A percentile compares a stretch with the other conserved stretches of the same genome.
Conservation (phyloP, 257 asterid species). For the Solanum gracilifrons region DNA sequence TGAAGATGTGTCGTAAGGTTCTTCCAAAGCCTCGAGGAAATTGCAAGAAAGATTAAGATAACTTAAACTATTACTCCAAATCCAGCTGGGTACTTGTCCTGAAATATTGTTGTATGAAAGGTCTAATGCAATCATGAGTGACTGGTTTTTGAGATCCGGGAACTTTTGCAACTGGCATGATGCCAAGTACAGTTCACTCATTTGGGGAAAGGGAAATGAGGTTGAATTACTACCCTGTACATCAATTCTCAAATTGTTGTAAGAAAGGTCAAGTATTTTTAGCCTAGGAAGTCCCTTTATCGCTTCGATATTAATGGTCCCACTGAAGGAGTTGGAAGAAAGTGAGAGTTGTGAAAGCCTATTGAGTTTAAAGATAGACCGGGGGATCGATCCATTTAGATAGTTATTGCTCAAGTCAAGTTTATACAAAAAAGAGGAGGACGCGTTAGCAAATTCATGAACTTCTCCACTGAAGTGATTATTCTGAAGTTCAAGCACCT, state of each 20-base stretch:
- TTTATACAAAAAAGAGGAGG: background rate
- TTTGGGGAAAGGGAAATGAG: background rate
- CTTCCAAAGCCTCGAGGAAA: constrained; percentile 4
- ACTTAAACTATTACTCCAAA: constrained; percentile 7
- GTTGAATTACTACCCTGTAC: background rate
- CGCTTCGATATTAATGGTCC: constrained; percentile 9
- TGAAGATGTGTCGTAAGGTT: background rate
- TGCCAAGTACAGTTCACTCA: background rate
- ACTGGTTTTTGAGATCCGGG: constrained; percentile 12
- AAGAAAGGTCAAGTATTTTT: constrained; percentile 10
- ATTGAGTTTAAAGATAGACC: constrained; percentile 10
- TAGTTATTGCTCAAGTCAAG: constrained; percentile 8
- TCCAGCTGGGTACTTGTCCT: constrained; percentile 30
- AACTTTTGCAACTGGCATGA: constrained; percentile 18
- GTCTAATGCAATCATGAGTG: constrained; percentile 6
- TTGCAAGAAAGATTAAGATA: constrained; percentile 23
- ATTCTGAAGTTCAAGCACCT: too few species aligned
- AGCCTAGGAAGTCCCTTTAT: background rate
- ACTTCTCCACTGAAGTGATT: too few species aligned
- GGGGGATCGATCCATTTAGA: constrained; percentile 12
- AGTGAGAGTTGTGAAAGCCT: constrained; percentile 2
- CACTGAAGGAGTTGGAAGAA: constrained; percentile 11
- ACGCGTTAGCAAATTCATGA: too few species aligned
- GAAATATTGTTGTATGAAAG: constrained; percentile 18
- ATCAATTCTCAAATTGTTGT: constrained; percentile 18